Evolutionary conservation across 1,284 basidiomycete genomes (phyloP), one percentile per base, ranked within the genome.

Genomic region (Pyrrhoderma noxium): DNA sequence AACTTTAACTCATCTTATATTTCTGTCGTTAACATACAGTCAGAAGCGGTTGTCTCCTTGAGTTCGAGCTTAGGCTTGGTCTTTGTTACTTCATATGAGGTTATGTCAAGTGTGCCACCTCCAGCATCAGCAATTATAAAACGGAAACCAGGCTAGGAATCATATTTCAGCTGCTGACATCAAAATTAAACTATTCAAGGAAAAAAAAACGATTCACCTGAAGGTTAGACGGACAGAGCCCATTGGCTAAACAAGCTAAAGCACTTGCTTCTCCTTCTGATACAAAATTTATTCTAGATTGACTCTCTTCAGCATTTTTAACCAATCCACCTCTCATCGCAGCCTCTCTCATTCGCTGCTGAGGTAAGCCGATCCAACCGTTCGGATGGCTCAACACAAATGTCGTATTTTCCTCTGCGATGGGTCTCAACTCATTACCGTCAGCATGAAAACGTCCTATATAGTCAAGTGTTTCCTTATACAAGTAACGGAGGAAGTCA

Each of bases 321-420:
- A 89, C 79, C 35, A 88, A 63, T 11, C 76, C 75, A 3, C 80
- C 85, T 56, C 78, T 73, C 3, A 83, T 72, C 0, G 84, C 84
- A 0, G 78, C 80, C 51, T 80, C 70, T 49, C 85, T 74, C 80
- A 88, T 85, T 64, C 77, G 80, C 31, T 79, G 77, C 62, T 88
- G 85, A 59, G 87, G 85, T 1, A 80, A 79, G 14, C 85, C 85
- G 60, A 85, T 82, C 85, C 85, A 89, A 7, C 85, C 85, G 58
- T 88, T 89, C 14, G 85, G 85, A 62, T 88, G 85, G 41, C 78
- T 81, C 40, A 88, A 65, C 3, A 88, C 82, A 57, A 87, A 79
- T 59, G 86, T 79, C 41, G 84, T 72, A 58, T 78, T 72, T 39
- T 73, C 61, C 60, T 31, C 27, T 31, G 27, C 27, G 11, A 31